Percentiles rank a stretch among this genome's conserved stretches.
phyloP scores from a whole-genome alignment of 164 flowering plant genomes.

The Dillenia turbinata region DNA sequence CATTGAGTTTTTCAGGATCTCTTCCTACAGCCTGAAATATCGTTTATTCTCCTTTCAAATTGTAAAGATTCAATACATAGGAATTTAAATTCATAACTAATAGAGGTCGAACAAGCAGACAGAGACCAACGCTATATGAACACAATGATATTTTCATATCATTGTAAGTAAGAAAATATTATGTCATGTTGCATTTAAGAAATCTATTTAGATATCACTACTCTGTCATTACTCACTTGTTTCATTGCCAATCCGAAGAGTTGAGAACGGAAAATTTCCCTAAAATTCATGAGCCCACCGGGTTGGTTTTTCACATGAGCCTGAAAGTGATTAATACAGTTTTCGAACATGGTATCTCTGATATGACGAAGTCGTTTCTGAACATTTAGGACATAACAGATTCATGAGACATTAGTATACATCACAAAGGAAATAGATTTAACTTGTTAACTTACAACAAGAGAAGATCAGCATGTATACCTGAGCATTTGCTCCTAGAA shows the following conservation, averaged over 20 bases:
- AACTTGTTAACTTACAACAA: background rate
- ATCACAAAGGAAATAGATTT: too few relatives aligned
- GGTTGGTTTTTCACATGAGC: slow-evolving; percentile 31
- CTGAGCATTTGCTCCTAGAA: slow-evolving; percentile 85
- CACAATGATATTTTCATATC: too few relatives aligned
- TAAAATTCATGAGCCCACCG: slow-evolving; percentile 46
- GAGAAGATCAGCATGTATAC: slow-evolving; percentile 25
- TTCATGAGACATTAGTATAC: too few relatives aligned
- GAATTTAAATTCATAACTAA: too few relatives aligned
- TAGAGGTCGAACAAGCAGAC: too few relatives aligned
- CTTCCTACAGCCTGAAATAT: slow-evolving; percentile 64
- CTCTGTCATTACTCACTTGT: slow-evolving; percentile 43
- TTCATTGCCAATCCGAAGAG: slow-evolving; percentile 72
- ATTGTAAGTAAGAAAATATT: too few relatives aligned
- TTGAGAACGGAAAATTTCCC: slow-evolving; percentile 56
- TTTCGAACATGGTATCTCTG: slow-evolving; percentile 65
- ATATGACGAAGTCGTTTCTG: slow-evolving; percentile 65
- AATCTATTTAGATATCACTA: too few relatives aligned
- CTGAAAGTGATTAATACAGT: slow-evolving; percentile 32
- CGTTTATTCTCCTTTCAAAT: background rate
- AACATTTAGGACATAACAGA: background rate
- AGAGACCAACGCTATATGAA: too few relatives aligned
- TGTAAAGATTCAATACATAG: too few relatives aligned
- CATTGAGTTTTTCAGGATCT: slow-evolving; percentile 50
- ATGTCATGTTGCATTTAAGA: too few relatives aligned